Evolutionary conservation across 495 filamentous ascomycete genomes (phyloP), one percentile per base, ranked within the genome.

Genomic region (Penicillium samsonianum): DNA sequence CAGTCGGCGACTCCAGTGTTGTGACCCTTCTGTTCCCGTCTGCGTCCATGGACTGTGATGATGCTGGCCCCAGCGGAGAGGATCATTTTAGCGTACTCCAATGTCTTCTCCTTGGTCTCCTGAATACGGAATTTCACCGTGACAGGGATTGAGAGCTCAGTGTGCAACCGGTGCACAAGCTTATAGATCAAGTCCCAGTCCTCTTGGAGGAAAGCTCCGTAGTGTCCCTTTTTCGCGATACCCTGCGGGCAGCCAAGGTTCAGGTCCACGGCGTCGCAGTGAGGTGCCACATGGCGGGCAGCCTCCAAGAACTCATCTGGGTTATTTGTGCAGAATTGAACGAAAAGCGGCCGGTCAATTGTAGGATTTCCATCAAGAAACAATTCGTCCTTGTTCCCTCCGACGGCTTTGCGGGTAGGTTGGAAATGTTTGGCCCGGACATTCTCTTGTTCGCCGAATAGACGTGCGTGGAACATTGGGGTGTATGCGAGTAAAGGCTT

Each of bases 171-270:
- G 53, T 86, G 85, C 59, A 99, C 91, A 52, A 99, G 73, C 7
- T 77, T 78, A 60, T 85, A 87, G 49, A 99, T 89, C 41, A 96
- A 75, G 20, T 84, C 81, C 81, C 90, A 91, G 57, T 98, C 88
- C 70, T 99, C 94, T 66, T 99, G 94, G 40, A 99, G 73, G 65
- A 96, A 98, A 10, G 92, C 86, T 9, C 94, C 94, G 65, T 99
- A 99, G 65, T 90, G 86, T 5, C 94, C 94, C 64, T 85, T 89
- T 62, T 81, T 82, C 31, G 94, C 94, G 55, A 99, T 99, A 2
- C 92, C 92, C 67, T 99, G 94, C 2, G 94, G 94, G 76, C 94
- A 99, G n/a, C 94, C 94, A 1, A 99, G 81, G 68, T 99, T 99
- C 60, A 99, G 76, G 69, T 99, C 95, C 9, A 99, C 89, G 3